A percentile compares a stretch with the other conserved stretches of the same genome.
Evolutionary conservation across 768 basidiomycete genomes (phyloP).

Genomic region (Hypsizygus marmoreus): DNA sequence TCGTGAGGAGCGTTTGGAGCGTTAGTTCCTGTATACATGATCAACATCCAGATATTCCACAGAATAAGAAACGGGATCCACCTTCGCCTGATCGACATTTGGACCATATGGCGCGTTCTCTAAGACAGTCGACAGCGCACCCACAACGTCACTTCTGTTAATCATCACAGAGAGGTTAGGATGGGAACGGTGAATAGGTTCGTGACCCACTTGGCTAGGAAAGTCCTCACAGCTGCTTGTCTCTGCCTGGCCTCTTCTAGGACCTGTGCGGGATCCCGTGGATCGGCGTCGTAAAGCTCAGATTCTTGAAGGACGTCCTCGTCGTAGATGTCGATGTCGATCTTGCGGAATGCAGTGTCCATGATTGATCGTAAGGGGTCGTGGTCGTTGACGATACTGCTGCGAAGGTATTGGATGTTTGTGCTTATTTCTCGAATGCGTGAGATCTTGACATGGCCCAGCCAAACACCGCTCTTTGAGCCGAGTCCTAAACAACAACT

Average conservation of each 20-base stretch:
- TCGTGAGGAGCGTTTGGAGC: constrained; percentile 78
- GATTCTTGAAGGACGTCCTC: constrained; percentile 86
- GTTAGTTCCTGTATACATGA: constrained; percentile 61
- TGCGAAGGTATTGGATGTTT: too few species aligned
- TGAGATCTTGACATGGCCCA: too few species aligned
- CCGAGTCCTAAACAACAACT: too few species aligned
- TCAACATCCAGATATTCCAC: constrained; percentile 2
- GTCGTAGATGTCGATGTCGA: constrained; percentile 92
- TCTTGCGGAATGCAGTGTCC: constrained; percentile 79
- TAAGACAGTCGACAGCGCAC: constrained; percentile 70
- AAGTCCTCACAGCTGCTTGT: constrained; percentile 64
- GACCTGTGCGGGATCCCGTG: constrained; percentile 73
- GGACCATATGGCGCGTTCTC: constrained; percentile 88
- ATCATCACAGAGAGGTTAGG: neutral
- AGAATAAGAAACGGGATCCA: constrained; percentile 27
- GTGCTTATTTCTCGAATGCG: too few species aligned
- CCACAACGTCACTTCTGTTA: constrained; percentile 71
- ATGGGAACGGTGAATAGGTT: neutral
- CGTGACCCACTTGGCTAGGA: constrained; percentile 68
- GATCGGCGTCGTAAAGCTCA: constrained; percentile 87
- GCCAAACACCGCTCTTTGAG: too few species aligned
- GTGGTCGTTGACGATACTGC: too few species aligned
- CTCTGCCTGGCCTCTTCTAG: constrained; percentile 72
- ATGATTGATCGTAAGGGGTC: too few species aligned
- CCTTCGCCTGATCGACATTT: constrained; percentile 89